Base-by-base conservation (phyloP, 164 flowering plant genomes). In the Stephania yunnanensis region DNA sequence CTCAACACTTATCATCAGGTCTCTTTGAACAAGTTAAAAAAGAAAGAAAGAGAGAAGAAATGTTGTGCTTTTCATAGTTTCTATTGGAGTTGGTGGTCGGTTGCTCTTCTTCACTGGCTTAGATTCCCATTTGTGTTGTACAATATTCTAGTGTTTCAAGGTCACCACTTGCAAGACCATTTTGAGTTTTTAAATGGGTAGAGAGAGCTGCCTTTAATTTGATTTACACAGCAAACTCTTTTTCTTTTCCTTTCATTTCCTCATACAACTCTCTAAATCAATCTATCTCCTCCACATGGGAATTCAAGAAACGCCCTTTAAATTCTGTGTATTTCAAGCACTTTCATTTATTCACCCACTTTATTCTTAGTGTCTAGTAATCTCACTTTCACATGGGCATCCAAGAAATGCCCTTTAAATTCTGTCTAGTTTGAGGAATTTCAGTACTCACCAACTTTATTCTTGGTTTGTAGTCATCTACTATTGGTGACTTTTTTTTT, bases 371-470 rank as follows among this genome's bases (percentile, higher is more conserved):
- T 50, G 7, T 50, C 1, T 48, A 50, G 13, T 48, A 50, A 50
- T 10, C 12, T 50, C 55, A 25, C 25, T 25, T 25, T 25, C 25
- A 25, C 25, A 25, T 25, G 25, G 25, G 25, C 25, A 25, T 25
- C 25, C 25, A 25, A 25, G 25, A 25, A 25, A 25, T 25, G 25
- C 25, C 25, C 25, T 25, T 25, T 25, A 25, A 25, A 25, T 25
- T 50, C 4, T 50, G 12, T 50, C 15, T 50, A 15, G 30, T 68
- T 48, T 53, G 66, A 42, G 29, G 46, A 58, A 36, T 61, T 61
- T 70, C 78, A 70, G 48, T 36, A 74, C 22, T 25, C 5, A 74
- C 29, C 15, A 13, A 19, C 70, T 68, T 31, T 36, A 68, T 31
- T 68, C 44, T 68, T 12, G 42, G 45, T 68, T 68, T 31, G 70